Percentiles rank a stretch among this genome's conserved stretches.
Conservation (phyloP, 805 yeast genomes). For the Metschnikowia arizonensis region DNA sequence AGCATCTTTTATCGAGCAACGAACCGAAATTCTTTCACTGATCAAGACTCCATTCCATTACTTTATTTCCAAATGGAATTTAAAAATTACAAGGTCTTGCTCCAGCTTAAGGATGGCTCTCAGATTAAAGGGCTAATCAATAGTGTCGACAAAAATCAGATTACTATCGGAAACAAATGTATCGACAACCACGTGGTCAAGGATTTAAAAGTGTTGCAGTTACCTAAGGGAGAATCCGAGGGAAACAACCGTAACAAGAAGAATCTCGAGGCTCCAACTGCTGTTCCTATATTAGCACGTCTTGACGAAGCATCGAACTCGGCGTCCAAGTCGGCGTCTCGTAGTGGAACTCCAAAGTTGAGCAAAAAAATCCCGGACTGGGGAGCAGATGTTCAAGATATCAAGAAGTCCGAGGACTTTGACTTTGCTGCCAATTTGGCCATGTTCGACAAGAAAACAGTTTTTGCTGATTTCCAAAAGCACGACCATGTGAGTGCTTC, state of each 20-base stretch:
- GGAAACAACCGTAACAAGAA: conserved; percentile 16
- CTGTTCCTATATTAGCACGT: background rate
- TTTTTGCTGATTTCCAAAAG: conserved; percentile 70
- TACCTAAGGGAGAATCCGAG: conserved; percentile 38
- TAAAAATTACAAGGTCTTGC: conserved; percentile 37
- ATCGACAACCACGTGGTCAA: conserved; percentile 38
- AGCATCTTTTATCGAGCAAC: conserved; percentile 4
- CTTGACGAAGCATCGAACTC: conserved; percentile 30
- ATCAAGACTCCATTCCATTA: background rate
- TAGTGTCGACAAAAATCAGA: conserved; percentile 27
- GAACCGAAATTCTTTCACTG: conserved; percentile 4
- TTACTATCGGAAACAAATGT: conserved; percentile 25
- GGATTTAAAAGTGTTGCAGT: conserved; percentile 53
- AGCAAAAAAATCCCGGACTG: conserved; percentile 35
- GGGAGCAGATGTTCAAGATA: conserved; percentile 44
- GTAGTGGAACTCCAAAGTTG: conserved; percentile 14
- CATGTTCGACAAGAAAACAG: conserved; percentile 74
- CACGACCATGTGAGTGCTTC: conserved; percentile 58
- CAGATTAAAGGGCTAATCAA: conserved; percentile 32
- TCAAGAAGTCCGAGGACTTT: conserved; percentile 57
- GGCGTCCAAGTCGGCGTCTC: conserved; percentile 12
- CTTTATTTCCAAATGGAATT: conserved; percentile 24
- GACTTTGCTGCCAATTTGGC: conserved; percentile 81
- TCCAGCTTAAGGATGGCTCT: conserved; percentile 37
- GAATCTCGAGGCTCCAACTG: background rate